Evolutionary conservation across 805 yeast genomes (phyloP), one percentile per base, ranked within the genome.

Genomic region (Candida palmyrensis): DNA sequence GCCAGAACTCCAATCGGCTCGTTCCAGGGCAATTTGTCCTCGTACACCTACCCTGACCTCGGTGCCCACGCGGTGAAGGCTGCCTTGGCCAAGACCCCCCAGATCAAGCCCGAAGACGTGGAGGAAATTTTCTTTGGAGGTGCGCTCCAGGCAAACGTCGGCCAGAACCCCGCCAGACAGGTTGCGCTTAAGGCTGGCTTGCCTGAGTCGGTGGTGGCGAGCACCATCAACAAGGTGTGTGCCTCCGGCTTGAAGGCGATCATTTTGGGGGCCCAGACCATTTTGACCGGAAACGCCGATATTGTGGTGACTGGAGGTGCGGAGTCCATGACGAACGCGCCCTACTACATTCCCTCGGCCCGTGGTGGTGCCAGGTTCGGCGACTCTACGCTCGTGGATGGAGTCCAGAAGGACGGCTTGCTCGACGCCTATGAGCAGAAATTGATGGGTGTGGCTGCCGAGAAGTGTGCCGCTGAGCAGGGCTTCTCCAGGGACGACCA

Each of bases 121-220:
- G 95, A 89, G 44, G 97, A 90, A 62, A 79, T 90, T 55, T 73
- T 83, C 52, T 88, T 88, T 57, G 98, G 98, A 52, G 84, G 87
- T 52, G 98, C 88, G 31, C 63, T 87, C 52, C 85, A 84, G 53
- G 97, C 97, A 43, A 86, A 86, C 51, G 80, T 85, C 40, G 97
- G 98, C 42, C 98, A 90, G 67, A 88, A 90, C 38, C 97, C 98
- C 27, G 98, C 98, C 22, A 82, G 97, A 66, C 98, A 90, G 67
- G 97, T 90, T 37, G 96, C 96, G 11, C 53, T 90, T 45, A 82
- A 79, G 52, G 82, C 97, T 13, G 97, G 97, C 11, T 72, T 92
- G 33, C 77, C 86, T 32, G 78, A 82, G 44, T 68, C 76, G 40
- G 79, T 86, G 35, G 82, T 87, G 30, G 95, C 96, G 38, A 76